phyloP scores from a whole-genome alignment of 805 yeast species.

The Barnettozyma sucrosica region DNA sequence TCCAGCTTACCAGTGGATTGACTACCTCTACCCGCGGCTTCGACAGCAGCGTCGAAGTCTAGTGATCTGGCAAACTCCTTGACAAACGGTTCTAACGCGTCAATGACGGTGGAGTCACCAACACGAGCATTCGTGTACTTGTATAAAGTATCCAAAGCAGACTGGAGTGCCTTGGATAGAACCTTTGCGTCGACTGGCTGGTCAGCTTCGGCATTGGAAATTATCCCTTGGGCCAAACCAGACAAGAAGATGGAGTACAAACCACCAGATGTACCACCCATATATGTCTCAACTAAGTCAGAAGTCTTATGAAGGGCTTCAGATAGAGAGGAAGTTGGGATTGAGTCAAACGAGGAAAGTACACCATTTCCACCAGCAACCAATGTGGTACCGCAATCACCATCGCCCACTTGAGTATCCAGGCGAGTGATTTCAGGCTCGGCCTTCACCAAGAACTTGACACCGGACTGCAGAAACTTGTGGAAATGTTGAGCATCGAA shows the following conservation, averaged over 20 bases:
- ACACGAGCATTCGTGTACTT: conserved; percentile 83
- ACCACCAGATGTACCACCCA: conserved; percentile 98
- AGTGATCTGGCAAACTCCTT: conserved; percentile 46
- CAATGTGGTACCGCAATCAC: conserved; percentile 93
- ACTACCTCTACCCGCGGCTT: conserved; percentile 72
- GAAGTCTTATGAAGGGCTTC: conserved; percentile 66
- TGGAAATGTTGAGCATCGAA: conserved; percentile 30
- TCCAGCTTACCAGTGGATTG: conserved; percentile 64
- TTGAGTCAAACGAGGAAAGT: conserved; percentile 41
- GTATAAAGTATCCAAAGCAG: conserved; percentile 68
- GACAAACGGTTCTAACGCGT: conserved; percentile 84
- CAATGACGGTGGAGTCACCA: conserved; percentile 87
- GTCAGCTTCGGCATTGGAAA: conserved; percentile 23
- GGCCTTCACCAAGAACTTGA: conserved; percentile 46
- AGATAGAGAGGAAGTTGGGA: conserved; percentile 38
- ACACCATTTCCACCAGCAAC: conserved; percentile 78
- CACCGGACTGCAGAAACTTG: conserved; percentile 40
- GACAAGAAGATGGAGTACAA: conserved; percentile 80
- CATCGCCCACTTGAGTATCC: conserved; percentile 92
- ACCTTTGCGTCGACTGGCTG: conserved; percentile 26
- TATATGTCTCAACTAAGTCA: conserved; percentile 77
- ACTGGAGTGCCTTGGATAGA: conserved; percentile 43
- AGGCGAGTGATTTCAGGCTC: conserved; percentile 82
- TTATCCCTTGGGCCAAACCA: conserved; percentile 58
- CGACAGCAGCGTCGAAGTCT: conserved; percentile 54